Evolutionary conservation across 139 green algal genomes (phyloP).

Genomic region (Tetraselmis chui): DNA sequence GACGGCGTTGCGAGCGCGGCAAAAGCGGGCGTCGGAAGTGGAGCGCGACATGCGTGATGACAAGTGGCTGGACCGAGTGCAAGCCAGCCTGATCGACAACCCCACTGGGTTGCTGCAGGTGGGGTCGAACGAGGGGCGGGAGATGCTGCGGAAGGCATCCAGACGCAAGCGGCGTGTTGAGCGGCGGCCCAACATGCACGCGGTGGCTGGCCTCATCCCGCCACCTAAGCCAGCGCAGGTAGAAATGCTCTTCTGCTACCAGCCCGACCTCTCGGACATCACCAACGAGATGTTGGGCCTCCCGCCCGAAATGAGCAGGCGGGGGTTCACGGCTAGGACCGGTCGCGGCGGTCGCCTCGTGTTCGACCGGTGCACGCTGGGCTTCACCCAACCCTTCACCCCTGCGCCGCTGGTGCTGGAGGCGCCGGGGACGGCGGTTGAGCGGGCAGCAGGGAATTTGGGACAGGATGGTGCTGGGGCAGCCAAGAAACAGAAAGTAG

Average conservation of each 20-base stretch:
- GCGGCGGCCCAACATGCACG: background rate
- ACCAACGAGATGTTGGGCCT: background rate
- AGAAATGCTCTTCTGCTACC: slow-evolving; percentile 25
- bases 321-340: slow-evolving; percentile 21
- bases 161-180: slow-evolving; percentile 19
- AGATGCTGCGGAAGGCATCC: slow-evolving; percentile 20
- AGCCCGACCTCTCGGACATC: slow-evolving; percentile 12
- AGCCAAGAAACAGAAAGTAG: no score
- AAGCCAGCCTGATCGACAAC: background rate
- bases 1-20: slow-evolving; percentile 21
- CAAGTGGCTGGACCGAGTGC: background rate
- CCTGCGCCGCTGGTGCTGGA: background rate
- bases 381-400: background rate
- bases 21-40: slow-evolving; percentile 29
- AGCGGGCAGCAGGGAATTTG: no score
- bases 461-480: no score
- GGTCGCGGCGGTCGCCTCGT: slow-evolving; percentile 46
- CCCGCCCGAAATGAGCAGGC: background rate
- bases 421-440: no score
- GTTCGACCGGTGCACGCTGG: slow-evolving; percentile 26
- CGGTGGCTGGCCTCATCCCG: slow-evolving; percentile 26
- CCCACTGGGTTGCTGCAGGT: background rate
- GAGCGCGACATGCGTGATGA: background rate
- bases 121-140: background rate
- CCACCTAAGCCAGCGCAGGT: slow-evolving; percentile 25